Percentiles rank a stretch among this genome's conserved stretches.
These are phyloP conservation scores for Tuber borchii DNA, from an alignment of 495 filamentous ascomycete species.

Conservation along the genomic window DNA sequence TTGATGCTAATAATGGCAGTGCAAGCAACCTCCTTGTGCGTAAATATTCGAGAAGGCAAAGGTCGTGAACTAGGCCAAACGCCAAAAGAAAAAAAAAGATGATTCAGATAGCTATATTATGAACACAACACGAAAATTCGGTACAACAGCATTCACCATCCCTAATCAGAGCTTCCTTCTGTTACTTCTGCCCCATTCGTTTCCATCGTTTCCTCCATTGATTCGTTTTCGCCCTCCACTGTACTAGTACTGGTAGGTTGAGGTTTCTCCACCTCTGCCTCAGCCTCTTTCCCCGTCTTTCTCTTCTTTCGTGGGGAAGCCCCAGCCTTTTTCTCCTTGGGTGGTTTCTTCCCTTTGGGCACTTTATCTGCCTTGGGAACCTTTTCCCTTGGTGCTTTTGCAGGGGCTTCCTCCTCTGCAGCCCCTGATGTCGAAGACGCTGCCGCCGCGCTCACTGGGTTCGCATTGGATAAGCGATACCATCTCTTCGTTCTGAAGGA, in stretches of 20 bases:
- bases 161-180: neutral
- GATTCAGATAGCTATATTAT: neutral
- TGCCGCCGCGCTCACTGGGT: neutral
- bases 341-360: neutral
- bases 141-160: neutral
- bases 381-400: neutral
- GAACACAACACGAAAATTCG: neutral
- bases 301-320: conserved; percentile 14
- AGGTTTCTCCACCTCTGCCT: neutral
- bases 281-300: neutral
- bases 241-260: neutral
- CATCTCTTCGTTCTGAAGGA: neutral
- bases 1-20: neutral
- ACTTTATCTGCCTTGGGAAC: conserved; percentile 4
- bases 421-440: neutral
- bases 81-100: neutral
- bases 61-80: neutral
- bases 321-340: neutral
- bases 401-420: no score
- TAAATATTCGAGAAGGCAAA: neutral
- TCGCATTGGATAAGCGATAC: neutral
- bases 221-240: neutral
- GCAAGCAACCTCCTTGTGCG: neutral
- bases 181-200: neutral
- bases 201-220: neutral